These are phyloP conservation scores for Solanum pennellii DNA, from an alignment of 257 asterid species.

Conservation along the genomic window DNA sequence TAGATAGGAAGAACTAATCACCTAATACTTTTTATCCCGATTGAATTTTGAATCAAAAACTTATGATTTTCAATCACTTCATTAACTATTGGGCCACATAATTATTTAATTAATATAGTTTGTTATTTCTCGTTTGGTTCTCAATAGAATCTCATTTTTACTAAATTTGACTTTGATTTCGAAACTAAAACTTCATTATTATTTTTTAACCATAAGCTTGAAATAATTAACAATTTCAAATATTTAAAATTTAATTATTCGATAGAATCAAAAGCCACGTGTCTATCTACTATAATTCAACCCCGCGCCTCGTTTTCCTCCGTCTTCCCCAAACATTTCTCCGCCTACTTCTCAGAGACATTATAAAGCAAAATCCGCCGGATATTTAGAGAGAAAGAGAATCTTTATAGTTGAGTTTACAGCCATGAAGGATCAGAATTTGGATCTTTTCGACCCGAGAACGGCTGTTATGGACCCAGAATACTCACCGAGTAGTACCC, in stretches of 20 bases:
- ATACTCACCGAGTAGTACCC: slow-evolving; percentile 18
- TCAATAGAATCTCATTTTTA: background rate
- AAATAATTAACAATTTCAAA: no score
- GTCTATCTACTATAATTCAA: background rate
- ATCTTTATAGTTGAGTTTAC: background rate
- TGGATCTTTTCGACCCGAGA: slow-evolving; percentile 68
- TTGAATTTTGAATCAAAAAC: fast-evolving
- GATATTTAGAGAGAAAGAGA: background rate
- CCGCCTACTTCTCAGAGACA: background rate
- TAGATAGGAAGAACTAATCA: no score
- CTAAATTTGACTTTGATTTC: background rate
- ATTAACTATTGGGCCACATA: no score
- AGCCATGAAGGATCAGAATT: slow-evolving; percentile 33
- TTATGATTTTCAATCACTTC: no score
- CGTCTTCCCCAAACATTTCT: background rate
- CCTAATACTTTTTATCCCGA: background rate
- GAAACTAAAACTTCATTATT: background rate
- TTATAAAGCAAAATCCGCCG: background rate
- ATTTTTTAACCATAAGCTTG: no score
- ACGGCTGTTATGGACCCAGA: slow-evolving; percentile 48
- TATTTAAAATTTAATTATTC: background rate
- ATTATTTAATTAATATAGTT: no score
- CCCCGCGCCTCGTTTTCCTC: background rate
- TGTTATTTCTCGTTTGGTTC: background rate
- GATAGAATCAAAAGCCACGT: background rate